phyloP scores from a whole-genome alignment of 2,329 filamentous ascomycete genomes.

The Penicillium capsulatum region DNA sequence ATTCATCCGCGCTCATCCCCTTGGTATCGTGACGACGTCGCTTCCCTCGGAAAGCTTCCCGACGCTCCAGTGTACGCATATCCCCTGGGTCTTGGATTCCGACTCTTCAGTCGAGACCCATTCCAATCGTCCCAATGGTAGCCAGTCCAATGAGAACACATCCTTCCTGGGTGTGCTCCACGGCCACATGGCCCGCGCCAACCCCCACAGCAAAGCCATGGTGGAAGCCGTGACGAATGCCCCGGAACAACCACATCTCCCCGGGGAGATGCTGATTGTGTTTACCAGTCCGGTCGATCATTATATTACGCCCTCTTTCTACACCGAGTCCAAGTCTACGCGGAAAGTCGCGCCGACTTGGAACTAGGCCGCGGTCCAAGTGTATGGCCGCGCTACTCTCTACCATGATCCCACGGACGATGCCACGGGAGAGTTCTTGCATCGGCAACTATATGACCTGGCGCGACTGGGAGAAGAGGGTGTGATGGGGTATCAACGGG shows the following conservation, averaged over 20 bases:
- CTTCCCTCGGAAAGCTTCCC: constrained; percentile 13
- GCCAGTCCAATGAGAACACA: background rate
- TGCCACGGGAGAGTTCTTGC: constrained; percentile 10
- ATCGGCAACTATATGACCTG: constrained; percentile 14
- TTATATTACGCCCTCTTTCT: constrained; percentile 55
- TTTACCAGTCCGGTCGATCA: constrained; percentile 20
- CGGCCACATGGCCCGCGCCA: constrained; percentile 20
- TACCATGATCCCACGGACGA: constrained; percentile 6
- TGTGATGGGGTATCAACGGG: constrained; percentile 12
- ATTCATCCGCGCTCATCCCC: constrained; percentile 18
- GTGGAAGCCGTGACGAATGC: constrained; percentile 9
- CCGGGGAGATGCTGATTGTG: constrained; percentile 15
- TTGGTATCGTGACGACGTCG: constrained; percentile 19
- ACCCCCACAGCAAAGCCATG: constrained; percentile 20
- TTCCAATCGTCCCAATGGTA: background rate
- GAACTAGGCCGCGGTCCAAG: constrained; percentile 60
- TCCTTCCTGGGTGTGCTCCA: constrained; percentile 6
- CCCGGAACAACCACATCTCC: constrained; percentile 1
- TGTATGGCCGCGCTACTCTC: constrained; percentile 17
- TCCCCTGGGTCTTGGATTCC: constrained; percentile 18
- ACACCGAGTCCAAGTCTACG: constrained; percentile 60
- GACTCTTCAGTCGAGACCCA: too few relatives aligned
- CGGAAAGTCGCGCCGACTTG: constrained; percentile 68
- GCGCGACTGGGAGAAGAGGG: constrained; percentile 13
- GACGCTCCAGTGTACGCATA: constrained; percentile 19